Evolutionary conservation across 2,329 filamentous ascomycete species (phyloP).

Genomic region (Neospermospora avenae): DNA sequence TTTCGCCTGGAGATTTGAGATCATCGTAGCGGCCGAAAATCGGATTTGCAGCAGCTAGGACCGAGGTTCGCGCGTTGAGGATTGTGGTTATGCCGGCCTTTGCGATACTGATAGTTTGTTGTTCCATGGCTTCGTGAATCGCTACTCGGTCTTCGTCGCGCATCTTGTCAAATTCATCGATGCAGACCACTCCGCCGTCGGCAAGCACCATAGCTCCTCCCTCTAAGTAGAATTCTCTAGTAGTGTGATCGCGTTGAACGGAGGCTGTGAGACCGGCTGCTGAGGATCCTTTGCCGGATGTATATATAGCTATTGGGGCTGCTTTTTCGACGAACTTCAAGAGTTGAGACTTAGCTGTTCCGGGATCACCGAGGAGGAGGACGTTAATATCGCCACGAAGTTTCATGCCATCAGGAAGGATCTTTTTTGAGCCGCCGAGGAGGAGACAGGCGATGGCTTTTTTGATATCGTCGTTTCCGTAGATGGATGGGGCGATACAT

Average conservation of each 20-base stretch:
- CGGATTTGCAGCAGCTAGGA: slow-evolving; percentile 92
- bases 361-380: slow-evolving; percentile 90
- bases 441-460: slow-evolving; percentile 93
- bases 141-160: slow-evolving; percentile 95
- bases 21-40: slow-evolving; percentile 98
- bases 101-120: slow-evolving; percentile 98
- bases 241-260: slow-evolving; percentile 87
- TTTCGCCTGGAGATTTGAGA: slow-evolving; percentile 94
- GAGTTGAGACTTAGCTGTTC: slow-evolving; percentile 96
- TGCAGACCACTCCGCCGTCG: slow-evolving; percentile 94
- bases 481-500: slow-evolving; percentile 96
- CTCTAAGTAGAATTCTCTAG: slow-evolving; percentile 95
- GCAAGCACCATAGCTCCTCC: slow-evolving; percentile 98
- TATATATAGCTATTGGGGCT: slow-evolving; percentile 96
- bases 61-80: slow-evolving; percentile 90
- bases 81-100: slow-evolving; percentile 99
- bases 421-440: slow-evolving; percentile 95
- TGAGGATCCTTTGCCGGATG: slow-evolving; percentile 95
- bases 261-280: slow-evolving; percentile 96
- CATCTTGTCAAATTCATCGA: slow-evolving; percentile 99
- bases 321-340: slow-evolving; percentile 97
- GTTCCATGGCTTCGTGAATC: slow-evolving; percentile 99
- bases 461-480: slow-evolving; percentile 94
- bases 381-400: slow-evolving; percentile 98
- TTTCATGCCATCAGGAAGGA: slow-evolving; percentile 95